Percentiles rank a stretch among this genome's conserved stretches.
Evolutionary conservation across 2,329 filamentous ascomycete genomes (phyloP).

Genomic region (Paramyrothecium sp.): DNA sequence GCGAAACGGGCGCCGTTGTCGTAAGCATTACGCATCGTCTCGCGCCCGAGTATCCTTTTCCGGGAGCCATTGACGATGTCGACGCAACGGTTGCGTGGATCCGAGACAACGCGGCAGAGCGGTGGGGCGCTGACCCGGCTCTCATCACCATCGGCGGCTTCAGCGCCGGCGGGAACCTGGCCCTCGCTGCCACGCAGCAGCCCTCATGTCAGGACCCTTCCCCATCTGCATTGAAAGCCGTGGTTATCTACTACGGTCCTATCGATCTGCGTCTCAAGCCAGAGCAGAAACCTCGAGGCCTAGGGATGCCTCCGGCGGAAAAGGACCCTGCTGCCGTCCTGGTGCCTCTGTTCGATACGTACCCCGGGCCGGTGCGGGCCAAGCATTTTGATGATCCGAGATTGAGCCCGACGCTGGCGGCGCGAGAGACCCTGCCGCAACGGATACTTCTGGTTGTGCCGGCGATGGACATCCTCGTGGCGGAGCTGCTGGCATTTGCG

Average conservation of each 20-base stretch:
- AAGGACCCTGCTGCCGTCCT: constrained; percentile 36
- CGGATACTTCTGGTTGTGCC: constrained; percentile 38
- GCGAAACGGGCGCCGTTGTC: constrained; percentile 40
- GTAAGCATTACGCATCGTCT: constrained; percentile 51
- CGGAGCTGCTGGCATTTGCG: constrained; percentile 37
- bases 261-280: constrained; percentile 38
- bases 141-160: constrained; percentile 42
- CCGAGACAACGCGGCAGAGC: constrained; percentile 29
- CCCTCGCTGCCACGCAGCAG: constrained; percentile 30
- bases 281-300: constrained; percentile 35
- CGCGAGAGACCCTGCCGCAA: constrained; percentile 29
- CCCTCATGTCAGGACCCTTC: constrained; percentile 15
- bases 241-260: constrained; percentile 36
- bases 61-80: constrained; percentile 44
- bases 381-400: constrained; percentile 28
- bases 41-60: constrained; percentile 50
- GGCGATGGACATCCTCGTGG: constrained; percentile 37
- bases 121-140: constrained; percentile 34
- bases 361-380: constrained; percentile 28
- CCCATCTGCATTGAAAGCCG: constrained; percentile 30
- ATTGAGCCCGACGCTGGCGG: constrained; percentile 34
- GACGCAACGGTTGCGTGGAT: constrained; percentile 41
- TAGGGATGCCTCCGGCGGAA: constrained; percentile 21
- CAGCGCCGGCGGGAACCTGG: constrained; percentile 43
- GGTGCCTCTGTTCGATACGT: constrained; percentile 41